A percentile compares a stretch with the other conserved stretches of the same genome.
Conservation (phyloP, 306 rosid species). For the Vigna mungo region DNA sequence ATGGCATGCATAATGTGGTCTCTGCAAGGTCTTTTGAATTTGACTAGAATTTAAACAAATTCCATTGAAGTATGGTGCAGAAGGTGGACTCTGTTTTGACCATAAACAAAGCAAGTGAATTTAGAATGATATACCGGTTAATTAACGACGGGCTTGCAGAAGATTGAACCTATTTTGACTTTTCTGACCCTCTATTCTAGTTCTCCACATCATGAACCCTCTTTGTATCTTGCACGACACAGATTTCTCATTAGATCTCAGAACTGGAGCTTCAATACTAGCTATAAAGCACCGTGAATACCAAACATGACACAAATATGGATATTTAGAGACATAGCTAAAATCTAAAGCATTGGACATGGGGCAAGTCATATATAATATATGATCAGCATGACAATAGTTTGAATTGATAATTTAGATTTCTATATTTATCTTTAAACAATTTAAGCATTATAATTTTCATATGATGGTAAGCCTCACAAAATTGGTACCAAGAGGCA, state of each 20-base stretch:
- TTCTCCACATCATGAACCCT: background rate
- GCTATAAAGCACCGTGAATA: no score
- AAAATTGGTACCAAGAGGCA: no score
- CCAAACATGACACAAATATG: no score
- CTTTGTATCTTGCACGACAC: background rate
- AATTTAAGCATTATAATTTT: no score
- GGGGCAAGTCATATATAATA: no score
- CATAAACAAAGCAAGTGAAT: background rate
- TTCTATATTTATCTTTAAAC: no score
- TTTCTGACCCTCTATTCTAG: background rate
- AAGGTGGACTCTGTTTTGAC: slow-evolving; percentile 6
- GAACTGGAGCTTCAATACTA: background rate
- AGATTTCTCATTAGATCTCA: background rate
- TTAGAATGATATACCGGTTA: background rate
- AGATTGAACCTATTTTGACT: background rate
- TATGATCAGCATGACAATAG: no score
- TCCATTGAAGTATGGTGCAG: background rate
- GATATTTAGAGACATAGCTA: no score
- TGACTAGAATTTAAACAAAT: background rate
- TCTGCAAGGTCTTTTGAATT: background rate
- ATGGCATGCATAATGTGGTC: background rate
- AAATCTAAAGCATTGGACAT: no score
- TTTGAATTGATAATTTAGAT: no score
- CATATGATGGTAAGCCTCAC: no score
- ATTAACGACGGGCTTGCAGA: background rate